Percentiles rank a stretch among this genome's conserved stretches.
Evolutionary conservation across 2,329 filamentous ascomycete genomes (phyloP).

Genomic region (Macroventuria anomochaeta): DNA sequence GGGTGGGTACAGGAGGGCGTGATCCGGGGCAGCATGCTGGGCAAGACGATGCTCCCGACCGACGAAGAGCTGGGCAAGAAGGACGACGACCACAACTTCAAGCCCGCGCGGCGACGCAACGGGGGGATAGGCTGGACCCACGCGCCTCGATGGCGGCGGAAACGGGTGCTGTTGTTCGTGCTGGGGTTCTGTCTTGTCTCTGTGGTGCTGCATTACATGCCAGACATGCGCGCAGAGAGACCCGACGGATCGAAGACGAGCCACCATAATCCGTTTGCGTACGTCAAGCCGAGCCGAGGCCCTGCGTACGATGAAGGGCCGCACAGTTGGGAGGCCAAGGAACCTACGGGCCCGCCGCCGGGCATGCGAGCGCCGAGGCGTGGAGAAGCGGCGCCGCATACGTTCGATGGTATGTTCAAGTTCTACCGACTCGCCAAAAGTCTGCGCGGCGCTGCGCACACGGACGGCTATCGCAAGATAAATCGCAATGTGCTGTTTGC

Average conservation of each 20-base stretch:
- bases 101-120: slow-evolving; percentile 47
- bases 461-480: slow-evolving; percentile 57
- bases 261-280: not conserved
- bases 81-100: slow-evolving; percentile 63
- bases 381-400: slow-evolving; percentile 26
- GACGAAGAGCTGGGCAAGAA: slow-evolving; percentile 71
- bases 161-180: slow-evolving; percentile 53
- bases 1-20: slow-evolving; percentile 38
- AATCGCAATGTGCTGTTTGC: slow-evolving; percentile 82
- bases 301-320: slow-evolving; percentile 6
- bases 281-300: not conserved
- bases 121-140: slow-evolving; percentile 33
- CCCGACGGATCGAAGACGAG: not conserved
- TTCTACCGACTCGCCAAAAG: slow-evolving; percentile 70
- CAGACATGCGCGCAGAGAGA: slow-evolving; percentile 5
- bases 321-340: slow-evolving; percentile 19
- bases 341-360: slow-evolving; percentile 39
- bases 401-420: slow-evolving; percentile 72
- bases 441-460: slow-evolving; percentile 65
- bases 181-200: slow-evolving; percentile 61
- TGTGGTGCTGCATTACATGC: slow-evolving; percentile 61
- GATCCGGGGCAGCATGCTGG: slow-evolving; percentile 40
- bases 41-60: slow-evolving; percentile 54
- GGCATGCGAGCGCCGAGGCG: slow-evolving; percentile 28
- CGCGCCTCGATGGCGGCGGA: slow-evolving; percentile 54